phyloP scores from a whole-genome alignment of 116 monocot genomes.

The Dioscorea cayenensis region DNA sequence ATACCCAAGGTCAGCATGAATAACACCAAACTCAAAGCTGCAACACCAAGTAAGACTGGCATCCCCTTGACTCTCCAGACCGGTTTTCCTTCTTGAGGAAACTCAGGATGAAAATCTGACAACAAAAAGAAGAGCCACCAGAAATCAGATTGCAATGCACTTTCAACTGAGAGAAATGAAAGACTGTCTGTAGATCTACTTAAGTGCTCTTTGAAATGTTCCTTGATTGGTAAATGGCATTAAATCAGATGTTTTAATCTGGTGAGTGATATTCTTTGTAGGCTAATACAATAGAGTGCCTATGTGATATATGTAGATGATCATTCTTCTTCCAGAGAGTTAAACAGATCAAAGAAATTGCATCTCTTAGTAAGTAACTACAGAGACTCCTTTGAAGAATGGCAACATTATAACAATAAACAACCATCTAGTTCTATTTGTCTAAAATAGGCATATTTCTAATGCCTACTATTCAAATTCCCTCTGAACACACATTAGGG shows the following conservation, averaged over 20 bases:
- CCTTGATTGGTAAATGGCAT: not conserved
- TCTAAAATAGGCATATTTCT: too few relatives aligned
- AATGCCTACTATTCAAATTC: too few relatives aligned
- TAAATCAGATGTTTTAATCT: not conserved
- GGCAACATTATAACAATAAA: too few relatives aligned
- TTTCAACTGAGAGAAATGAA: not conserved
- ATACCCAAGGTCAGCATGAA: conserved; percentile 19
- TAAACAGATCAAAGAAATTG: too few relatives aligned
- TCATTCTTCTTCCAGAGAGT: too few relatives aligned
- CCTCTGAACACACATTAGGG: too few relatives aligned
- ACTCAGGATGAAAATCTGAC: conserved; percentile 45
- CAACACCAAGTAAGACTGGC: conserved; percentile 10
- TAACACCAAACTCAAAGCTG: conserved; percentile 18
- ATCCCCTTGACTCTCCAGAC: not conserved
- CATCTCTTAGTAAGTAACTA: too few relatives aligned
- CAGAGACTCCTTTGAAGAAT: too few relatives aligned
- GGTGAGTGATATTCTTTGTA: not conserved
- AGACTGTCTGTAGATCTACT: not conserved
- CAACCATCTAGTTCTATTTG: too few relatives aligned
- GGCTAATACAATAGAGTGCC: not conserved
- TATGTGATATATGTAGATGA: too few relatives aligned
- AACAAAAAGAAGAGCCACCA: not conserved
- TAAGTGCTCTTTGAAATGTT: not conserved
- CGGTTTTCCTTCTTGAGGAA: conserved; percentile 1
- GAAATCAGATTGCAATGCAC: not conserved